Evolutionary conservation across 371 early-diverging fungal genomes (phyloP), one percentile per base, ranked within the genome.

Genomic region (Syncephalastrum sp.): DNA sequence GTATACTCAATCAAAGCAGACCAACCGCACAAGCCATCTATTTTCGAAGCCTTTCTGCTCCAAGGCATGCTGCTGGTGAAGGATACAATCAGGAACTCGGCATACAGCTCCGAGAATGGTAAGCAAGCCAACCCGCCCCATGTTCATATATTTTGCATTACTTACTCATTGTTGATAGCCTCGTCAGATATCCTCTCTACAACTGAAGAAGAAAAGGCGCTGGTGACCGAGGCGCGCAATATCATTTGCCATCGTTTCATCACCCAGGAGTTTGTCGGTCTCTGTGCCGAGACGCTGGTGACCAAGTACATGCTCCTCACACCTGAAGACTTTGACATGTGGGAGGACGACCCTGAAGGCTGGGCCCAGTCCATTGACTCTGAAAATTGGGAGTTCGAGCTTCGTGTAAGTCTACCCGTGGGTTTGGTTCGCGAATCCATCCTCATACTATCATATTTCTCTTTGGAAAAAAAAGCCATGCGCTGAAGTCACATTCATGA

Each of bases 341-440:
- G 95, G 96, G 87, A 91, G 49, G 85, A 89, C 2, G 91, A 90
- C 61, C 93, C 96, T 5, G 96, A 97, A 72, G 84, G 79, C 3
- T 97, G 91, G 88, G 70, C 90, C 10, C 75, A 82, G 44, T 86
- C 87, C 14, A 85, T 91, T 17, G 93, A 91, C 55, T 81, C 91
- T 10, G 94, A 95, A 61, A 87, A 90, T 45, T 95, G 93, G 91
- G 90, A 87, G 60, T 94, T 83, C 69, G 89, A 89, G 56, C 61
- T 93, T 48, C 67, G 95, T 56, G 87, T 85, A 74, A 45, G 77
- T 72, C 44, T 12, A 19, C 38, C 27, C 38, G 10, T 16, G 45
- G 47, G 38, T 29, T 27, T 27, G 14, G n/a, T 51, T 5, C 13
- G 19, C 0, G 50, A 4, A 19, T 23, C 16, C 19, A n/a, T 21